These are phyloP conservation scores for Candida awuae DNA, from an alignment of 805 yeast species.

Conservation along the genomic window DNA sequence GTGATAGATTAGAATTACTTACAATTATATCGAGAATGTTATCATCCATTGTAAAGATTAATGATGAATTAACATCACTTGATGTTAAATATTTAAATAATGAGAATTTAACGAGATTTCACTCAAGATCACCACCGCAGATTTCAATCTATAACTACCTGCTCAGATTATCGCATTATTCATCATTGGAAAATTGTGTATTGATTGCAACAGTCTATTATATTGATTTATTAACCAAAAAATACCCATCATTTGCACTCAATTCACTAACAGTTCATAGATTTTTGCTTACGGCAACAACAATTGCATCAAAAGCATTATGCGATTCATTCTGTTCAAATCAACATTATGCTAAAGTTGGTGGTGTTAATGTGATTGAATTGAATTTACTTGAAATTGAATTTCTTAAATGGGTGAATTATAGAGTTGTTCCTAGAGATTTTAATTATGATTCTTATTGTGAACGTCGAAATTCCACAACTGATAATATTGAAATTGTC, in stretches of 20 bases:
- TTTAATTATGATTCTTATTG: slow-evolving; percentile 29
- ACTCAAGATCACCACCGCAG: slow-evolving; percentile 85
- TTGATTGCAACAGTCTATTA: slow-evolving; percentile 79
- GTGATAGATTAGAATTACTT: slow-evolving; percentile 65
- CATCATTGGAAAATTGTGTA: slow-evolving; percentile 78
- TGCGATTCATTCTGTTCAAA: slow-evolving; percentile 94
- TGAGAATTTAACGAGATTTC: slow-evolving; percentile 70
- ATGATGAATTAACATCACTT: slow-evolving; percentile 42
- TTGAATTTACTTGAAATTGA: slow-evolving; percentile 84
- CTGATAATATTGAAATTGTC: slow-evolving; percentile 17
- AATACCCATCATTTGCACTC: slow-evolving; percentile 71
- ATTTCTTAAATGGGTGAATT: slow-evolving; percentile 70
- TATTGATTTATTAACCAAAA: slow-evolving; percentile 73
- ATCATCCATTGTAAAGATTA: slow-evolving; percentile 60
- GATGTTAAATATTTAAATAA: slow-evolving; percentile 27
- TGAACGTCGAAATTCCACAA: slow-evolving; percentile 20
- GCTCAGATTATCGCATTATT: slow-evolving; percentile 69
- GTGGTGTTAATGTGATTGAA: slow-evolving; percentile 81
- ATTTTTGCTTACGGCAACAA: slow-evolving; percentile 81
- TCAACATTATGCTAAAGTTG: slow-evolving; percentile 90
- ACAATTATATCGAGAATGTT: slow-evolving; percentile 73
- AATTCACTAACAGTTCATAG: slow-evolving; percentile 92
- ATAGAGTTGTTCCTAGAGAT: slow-evolving; percentile 60
- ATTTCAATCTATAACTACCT: slow-evolving; percentile 76
- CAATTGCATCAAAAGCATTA: slow-evolving; percentile 81